Base-by-base conservation (phyloP, 2,329 filamentous ascomycete species). In the Colletotrichum tropicale region DNA sequence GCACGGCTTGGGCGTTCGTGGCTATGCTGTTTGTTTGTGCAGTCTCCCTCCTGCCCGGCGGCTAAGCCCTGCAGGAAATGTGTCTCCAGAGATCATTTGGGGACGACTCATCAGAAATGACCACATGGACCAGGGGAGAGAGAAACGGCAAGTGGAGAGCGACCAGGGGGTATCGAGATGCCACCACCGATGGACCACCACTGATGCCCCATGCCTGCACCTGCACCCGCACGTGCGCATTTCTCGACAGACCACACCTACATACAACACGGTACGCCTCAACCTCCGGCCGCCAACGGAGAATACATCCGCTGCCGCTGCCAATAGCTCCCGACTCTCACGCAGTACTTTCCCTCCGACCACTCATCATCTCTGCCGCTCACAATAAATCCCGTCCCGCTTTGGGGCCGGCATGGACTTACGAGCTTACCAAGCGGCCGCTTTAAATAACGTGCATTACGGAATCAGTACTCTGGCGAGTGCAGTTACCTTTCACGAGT, bases 11-110 rank as follows among this genome's bases (percentile, higher is more conserved):
- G 24, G n/a, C n/a, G 10, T 26, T 36, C 15, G 73, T 75, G 70
- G 73, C 73, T 65, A 43, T 73, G 73, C 70, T 68, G 69, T 70
- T 58, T 60, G 55, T 66, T 67, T 43, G 38, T 67, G 36, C 65
- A 64, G 28, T 56, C 21, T 18, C 7, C 3, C 52, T 21, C 26
- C 56, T 38, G 52, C 30, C 52, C 18, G 36, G 34, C 38, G 64
- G 36, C 64, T 52, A 66, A 66, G 64, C 64, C 38, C 64, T 70
- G 71, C 66, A 74, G 24, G 38, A n/a, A 52, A 52, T 30, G 15
- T 30, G 43, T 67, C 65, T 67, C 30, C 43, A 21, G 18, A 52
- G 65, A 58, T 43, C 71, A 60, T 61, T 61, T 28, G 58, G 36
- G 55, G 30, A 73, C 24, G 66, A 48, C 16, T 65, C 24, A 55